These are phyloP conservation scores for Filobasidium floriforme DNA, from an alignment of 768 basidiomycete genomes.

Conservation along the genomic window DNA sequence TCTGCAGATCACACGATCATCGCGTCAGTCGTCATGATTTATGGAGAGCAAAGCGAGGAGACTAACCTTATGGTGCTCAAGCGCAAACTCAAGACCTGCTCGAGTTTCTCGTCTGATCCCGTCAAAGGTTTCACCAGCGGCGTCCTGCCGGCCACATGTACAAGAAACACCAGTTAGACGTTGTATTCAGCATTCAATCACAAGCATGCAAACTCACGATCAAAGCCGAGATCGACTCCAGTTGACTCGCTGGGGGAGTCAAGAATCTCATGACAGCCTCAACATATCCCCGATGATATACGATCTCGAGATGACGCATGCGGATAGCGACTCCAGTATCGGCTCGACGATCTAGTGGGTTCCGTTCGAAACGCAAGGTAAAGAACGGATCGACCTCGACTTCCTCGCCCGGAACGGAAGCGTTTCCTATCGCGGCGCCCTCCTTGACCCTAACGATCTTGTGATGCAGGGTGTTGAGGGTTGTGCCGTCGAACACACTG, in stretches of 20 bases:
- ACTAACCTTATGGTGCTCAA: slow-evolving; percentile 68
- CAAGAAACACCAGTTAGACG: slow-evolving; percentile 7
- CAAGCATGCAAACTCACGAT: slow-evolving; percentile 51
- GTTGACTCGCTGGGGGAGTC: slow-evolving; percentile 83
- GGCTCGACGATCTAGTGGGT: slow-evolving; percentile 81
- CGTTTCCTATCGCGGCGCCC: slow-evolving; percentile 26
- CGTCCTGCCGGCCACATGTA: slow-evolving; percentile 53
- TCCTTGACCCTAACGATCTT: slow-evolving; percentile 84
- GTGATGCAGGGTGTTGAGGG: slow-evolving; percentile 65
- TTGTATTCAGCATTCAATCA: neutral
- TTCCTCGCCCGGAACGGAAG: slow-evolving; percentile 7
- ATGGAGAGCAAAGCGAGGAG: neutral
- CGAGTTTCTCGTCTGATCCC: slow-evolving; percentile 88
- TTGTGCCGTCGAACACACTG: slow-evolving; percentile 86
- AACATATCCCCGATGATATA: slow-evolving; percentile 88
- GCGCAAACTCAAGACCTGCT: slow-evolving; percentile 83
- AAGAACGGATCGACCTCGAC: slow-evolving; percentile 57
- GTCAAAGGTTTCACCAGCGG: slow-evolving; percentile 85
- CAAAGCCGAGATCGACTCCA: slow-evolving; percentile 90
- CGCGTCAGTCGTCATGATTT: neutral
- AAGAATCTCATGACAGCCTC: slow-evolving; percentile 88
- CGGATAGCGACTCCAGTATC: slow-evolving; percentile 81
- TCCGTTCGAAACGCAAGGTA: slow-evolving; percentile 81
- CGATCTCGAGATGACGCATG: slow-evolving; percentile 92
- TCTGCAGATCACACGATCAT: slow-evolving; percentile 43